A percentile compares a stretch with the other conserved stretches of the same genome.
Conservation (phyloP, 352 stramenopile genomes). For the Phytopythium delawarense region DNA sequence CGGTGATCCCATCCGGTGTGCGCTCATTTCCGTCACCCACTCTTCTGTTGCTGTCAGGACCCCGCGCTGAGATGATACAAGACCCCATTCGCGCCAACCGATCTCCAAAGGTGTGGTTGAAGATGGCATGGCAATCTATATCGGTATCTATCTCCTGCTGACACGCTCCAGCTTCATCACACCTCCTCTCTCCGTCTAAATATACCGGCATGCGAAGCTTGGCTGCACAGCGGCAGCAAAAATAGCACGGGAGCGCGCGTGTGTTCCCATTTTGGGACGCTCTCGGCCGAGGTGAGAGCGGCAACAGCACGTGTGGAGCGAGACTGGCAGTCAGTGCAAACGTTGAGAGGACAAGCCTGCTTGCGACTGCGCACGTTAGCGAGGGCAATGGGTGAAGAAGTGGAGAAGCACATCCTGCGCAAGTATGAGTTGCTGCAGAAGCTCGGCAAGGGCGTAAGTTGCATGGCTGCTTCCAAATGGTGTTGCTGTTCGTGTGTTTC, state of each 20-base stretch:
- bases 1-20: background rate
- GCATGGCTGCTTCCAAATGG: background rate
- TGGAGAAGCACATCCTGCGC: slow-evolving; percentile 91
- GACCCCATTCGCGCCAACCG: too few relatives aligned
- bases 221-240: background rate
- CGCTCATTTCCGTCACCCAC: background rate
- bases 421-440: slow-evolving; percentile 94
- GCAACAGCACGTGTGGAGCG: background rate
- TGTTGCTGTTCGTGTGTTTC: background rate
- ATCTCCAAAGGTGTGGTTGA: background rate
- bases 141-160: background rate
- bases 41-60: background rate
- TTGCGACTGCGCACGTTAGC: background rate
- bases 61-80: too few relatives aligned
- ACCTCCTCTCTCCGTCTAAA: background rate
- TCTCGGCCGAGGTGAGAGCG: background rate
- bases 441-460: slow-evolving; percentile 88
- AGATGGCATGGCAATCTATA: background rate
- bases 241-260: background rate
- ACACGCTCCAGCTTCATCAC: background rate
- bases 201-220: background rate
- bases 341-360: background rate
- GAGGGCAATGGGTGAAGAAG: slow-evolving; percentile 84
- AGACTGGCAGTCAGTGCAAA: background rate
- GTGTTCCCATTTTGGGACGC: background rate